Evolutionary conservation across 768 basidiomycete genomes (phyloP).

Genomic region (Russula lepida): DNA sequence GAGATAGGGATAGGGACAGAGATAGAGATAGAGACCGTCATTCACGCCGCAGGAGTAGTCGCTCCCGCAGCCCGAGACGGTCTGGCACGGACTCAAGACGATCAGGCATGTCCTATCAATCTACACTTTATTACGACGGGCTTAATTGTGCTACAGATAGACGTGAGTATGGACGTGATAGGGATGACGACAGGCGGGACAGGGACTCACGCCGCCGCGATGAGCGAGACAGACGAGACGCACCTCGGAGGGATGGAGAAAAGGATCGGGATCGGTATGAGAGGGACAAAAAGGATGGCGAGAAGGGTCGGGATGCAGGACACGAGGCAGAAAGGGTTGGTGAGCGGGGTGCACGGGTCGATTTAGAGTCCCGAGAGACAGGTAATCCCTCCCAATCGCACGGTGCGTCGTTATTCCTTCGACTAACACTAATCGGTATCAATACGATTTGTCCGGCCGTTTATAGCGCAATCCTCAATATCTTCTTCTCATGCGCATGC

Average conservation of each 20-base stretch:
- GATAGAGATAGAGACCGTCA: slow-evolving; percentile 19
- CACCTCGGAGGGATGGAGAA: slow-evolving; percentile 14
- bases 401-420: neutral
- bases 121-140: neutral
- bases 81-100: slow-evolving; percentile 17
- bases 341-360: slow-evolving; percentile 30
- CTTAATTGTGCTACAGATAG: slow-evolving; percentile 3
- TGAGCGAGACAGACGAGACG: slow-evolving; percentile 22
- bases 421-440: neutral
- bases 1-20: slow-evolving; percentile 18
- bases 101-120: slow-evolving; percentile 7
- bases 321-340: slow-evolving; percentile 36
- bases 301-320: slow-evolving; percentile 32
- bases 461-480: neutral
- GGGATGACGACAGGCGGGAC: slow-evolving; percentile 19
- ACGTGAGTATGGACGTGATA: slow-evolving; percentile 17
- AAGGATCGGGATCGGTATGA: slow-evolving; percentile 22
- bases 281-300: slow-evolving; percentile 30
- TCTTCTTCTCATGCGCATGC: neutral
- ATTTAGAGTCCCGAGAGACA: slow-evolving; percentile 13
- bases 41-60: slow-evolving; percentile 20
- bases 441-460: neutral
- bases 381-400: slow-evolving; percentile 12
- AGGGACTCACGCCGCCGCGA: slow-evolving; percentile 19
- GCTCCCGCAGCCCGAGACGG: slow-evolving; percentile 23